Evolutionary conservation across 768 basidiomycete species (phyloP).

Genomic region (Hygrophoropsis aurantiaca): DNA sequence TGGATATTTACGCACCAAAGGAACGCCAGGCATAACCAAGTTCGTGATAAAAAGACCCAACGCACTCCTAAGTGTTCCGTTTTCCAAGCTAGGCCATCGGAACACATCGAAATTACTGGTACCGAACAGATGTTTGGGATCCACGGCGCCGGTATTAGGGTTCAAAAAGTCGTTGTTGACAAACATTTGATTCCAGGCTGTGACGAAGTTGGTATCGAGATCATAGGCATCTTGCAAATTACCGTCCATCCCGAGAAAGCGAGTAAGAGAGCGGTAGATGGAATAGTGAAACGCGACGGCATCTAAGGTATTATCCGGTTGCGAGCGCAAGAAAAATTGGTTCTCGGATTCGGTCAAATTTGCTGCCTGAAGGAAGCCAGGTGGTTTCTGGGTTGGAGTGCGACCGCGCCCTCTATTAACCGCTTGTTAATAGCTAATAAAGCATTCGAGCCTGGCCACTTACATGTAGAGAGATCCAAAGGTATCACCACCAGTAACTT

Average conservation of each 20-base stretch:
- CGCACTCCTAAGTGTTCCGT: slow-evolving; percentile 76
- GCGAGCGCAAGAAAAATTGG: slow-evolving; percentile 79
- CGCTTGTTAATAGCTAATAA: slow-evolving; percentile 1
- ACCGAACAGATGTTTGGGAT: slow-evolving; percentile 89
- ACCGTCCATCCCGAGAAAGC: slow-evolving; percentile 95
- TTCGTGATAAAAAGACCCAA: slow-evolving; percentile 78
- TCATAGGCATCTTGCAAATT: slow-evolving; percentile 91
- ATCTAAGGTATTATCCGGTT: slow-evolving; percentile 64
- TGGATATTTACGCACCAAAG: slow-evolving; percentile 50
- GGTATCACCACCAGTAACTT: slow-evolving; percentile 91
- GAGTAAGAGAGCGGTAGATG: slow-evolving; percentile 79
- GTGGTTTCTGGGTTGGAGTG: slow-evolving; percentile 68
- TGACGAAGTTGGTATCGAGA: slow-evolving; percentile 77
- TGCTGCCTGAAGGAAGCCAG: slow-evolving; percentile 66
- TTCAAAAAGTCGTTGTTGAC: slow-evolving; percentile 87
- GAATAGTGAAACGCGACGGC: slow-evolving; percentile 92
- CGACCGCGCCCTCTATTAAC: slow-evolving; percentile 78
- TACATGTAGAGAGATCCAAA: slow-evolving; percentile 87
- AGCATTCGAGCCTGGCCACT: too few relatives aligned
- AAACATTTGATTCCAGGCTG: slow-evolving; percentile 91
- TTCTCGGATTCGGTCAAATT: slow-evolving; percentile 60
- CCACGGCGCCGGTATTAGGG: slow-evolving; percentile 57
- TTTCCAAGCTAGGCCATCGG: slow-evolving; percentile 87
- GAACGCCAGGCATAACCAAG: slow-evolving; percentile 84
- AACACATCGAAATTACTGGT: slow-evolving; percentile 95